Percentiles rank a stretch among this genome's conserved stretches.
Conservation (phyloP, 2,329 filamentous ascomycete species). For the Botryosphaeria agaves region DNA sequence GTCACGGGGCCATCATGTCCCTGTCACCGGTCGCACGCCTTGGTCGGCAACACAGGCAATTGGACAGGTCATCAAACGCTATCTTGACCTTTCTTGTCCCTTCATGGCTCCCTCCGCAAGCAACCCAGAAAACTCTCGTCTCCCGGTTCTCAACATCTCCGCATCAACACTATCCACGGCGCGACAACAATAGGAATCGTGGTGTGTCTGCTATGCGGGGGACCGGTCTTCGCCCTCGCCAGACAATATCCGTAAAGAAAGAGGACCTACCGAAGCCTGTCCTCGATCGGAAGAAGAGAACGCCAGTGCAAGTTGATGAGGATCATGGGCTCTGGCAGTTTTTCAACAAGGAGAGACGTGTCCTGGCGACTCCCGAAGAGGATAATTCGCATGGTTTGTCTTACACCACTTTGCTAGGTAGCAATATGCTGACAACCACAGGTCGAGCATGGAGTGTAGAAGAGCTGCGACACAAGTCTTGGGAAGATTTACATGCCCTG, state of each 20-base stretch:
- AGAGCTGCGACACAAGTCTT: constrained; percentile 77
- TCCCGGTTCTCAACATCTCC: neutral
- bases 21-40: neutral
- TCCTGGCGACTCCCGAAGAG: constrained; percentile 56
- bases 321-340: constrained; percentile 88
- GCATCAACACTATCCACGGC: constrained; percentile 5
- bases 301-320: constrained; percentile 40
- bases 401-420: neutral
- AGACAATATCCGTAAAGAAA: constrained; percentile 56
- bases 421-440: constrained; percentile 11
- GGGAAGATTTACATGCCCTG: constrained; percentile 79
- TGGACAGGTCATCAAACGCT: neutral
- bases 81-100: neutral
- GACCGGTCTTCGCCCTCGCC: constrained; percentile 47
- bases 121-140: neutral
- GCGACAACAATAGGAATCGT: constrained; percentile 61
- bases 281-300: constrained; percentile 37
- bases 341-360: constrained; percentile 53
- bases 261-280: constrained; percentile 58
- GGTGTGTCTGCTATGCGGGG: constrained; percentile 68
- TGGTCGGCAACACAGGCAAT: neutral
- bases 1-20: neutral
- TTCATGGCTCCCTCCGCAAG: neutral
- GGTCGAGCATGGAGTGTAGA: constrained; percentile 68
- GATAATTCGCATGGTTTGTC: constrained; percentile 47